These are phyloP conservation scores for Dalbergia cochinchinensis DNA, from an alignment of 306 rosid species.

Conservation along the genomic window DNA sequence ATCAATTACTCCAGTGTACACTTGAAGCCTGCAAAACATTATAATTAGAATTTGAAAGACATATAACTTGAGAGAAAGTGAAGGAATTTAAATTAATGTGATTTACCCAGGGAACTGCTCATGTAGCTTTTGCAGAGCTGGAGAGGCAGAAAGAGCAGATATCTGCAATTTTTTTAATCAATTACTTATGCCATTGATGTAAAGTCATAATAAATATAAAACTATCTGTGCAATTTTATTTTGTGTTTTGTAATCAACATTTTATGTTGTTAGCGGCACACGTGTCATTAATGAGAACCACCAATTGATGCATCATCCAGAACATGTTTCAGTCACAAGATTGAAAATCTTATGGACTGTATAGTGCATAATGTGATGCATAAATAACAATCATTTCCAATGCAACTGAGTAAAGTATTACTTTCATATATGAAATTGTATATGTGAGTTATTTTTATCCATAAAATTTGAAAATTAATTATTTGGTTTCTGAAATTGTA, in stretches of 20 bases:
- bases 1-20: slow-evolving; percentile 91
- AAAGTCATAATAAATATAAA: background rate
- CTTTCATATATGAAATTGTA: too few species aligned
- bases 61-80: slow-evolving; percentile 19
- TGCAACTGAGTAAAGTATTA: too few species aligned
- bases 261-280: background rate
- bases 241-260: background rate
- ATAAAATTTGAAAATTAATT: too few species aligned
- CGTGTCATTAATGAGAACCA: background rate
- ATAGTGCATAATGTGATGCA: background rate
- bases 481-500: too few species aligned
- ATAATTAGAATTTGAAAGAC: slow-evolving; percentile 20
- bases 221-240: too few species aligned
- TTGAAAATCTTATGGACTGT: background rate
- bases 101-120: slow-evolving; percentile 93
- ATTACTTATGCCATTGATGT: slow-evolving; percentile 8
- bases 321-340: background rate
- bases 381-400: background rate
- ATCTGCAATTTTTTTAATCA: slow-evolving; percentile 59
- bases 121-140: slow-evolving; percentile 89
- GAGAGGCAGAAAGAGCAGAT: slow-evolving; percentile 89
- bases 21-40: slow-evolving; percentile 70
- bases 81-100: slow-evolving; percentile 18
- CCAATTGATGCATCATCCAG: background rate
- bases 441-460: too few species aligned